These are phyloP conservation scores for Gynandropsis gynandra DNA, from an alignment of 345 rosid species.

Conservation along the genomic window DNA sequence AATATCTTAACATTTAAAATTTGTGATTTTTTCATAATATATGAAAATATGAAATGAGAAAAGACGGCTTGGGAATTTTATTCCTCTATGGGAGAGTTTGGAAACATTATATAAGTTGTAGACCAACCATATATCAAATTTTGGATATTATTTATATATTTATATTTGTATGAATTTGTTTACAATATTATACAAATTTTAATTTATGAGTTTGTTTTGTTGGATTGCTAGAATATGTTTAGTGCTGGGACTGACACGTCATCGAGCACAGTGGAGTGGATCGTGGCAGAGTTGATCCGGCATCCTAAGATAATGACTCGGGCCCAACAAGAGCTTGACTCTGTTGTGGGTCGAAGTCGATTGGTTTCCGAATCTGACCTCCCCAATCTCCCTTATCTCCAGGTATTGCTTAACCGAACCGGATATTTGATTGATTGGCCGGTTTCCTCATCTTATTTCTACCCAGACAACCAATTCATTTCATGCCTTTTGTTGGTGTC, in stretches of 20 bases:
- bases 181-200: too few relatives aligned
- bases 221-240: slow-evolving; percentile 59
- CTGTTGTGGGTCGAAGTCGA: slow-evolving; percentile 48
- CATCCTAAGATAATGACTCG: slow-evolving; percentile 48
- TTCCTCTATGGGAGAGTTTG: too few relatives aligned
- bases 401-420: slow-evolving; percentile 18
- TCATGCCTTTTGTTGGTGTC: too few relatives aligned
- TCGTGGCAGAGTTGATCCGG: slow-evolving; percentile 72
- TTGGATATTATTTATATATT: too few relatives aligned
- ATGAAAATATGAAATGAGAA: too few relatives aligned
- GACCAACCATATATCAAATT: not conserved
- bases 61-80: too few relatives aligned
- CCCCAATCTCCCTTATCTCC: slow-evolving; percentile 49
- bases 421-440: not conserved
- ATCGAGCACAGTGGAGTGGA: slow-evolving; percentile 91
- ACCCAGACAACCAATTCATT: too few relatives aligned
- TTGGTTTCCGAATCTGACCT: slow-evolving; percentile 48
- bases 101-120: too few relatives aligned
- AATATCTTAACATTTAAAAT: too few relatives aligned
- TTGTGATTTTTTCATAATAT: too few relatives aligned
- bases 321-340: slow-evolving; percentile 53
- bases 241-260: slow-evolving; percentile 92
- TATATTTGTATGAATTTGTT: too few relatives aligned
- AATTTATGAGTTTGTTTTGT: not conserved
- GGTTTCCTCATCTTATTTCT: too few relatives aligned